Evolutionary conservation across 139 green algal genomes (phyloP).

Genomic region (Picochlorum costavermella): DNA sequence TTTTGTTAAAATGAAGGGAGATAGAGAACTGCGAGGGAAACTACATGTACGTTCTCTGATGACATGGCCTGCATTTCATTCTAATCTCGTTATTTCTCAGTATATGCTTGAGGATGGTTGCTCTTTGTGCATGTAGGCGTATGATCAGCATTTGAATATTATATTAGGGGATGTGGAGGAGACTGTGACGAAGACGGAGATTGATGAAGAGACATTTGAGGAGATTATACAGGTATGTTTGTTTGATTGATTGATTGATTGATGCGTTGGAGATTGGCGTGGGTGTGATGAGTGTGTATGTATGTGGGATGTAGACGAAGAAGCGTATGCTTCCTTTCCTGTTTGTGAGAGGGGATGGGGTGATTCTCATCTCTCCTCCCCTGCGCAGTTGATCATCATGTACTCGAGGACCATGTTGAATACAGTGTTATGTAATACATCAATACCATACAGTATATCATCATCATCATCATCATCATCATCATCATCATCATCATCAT

Average conservation of each 20-base stretch:
- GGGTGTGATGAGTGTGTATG: no score
- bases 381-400: neutral
- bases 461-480: no score
- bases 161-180: constrained; percentile 98
- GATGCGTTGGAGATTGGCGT: neutral
- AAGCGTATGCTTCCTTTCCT: constrained; percentile 85
- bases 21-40: constrained; percentile 86
- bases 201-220: constrained; percentile 99
- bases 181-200: constrained; percentile 86
- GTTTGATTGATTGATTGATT: no score
- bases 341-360: constrained; percentile 87
- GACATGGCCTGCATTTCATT: no score
- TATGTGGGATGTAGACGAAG: constrained; percentile 43
- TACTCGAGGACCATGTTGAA: no score
- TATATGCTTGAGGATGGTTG: no score
- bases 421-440: no score
- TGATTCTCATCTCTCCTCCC: constrained; percentile 87
- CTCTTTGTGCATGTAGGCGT: constrained; percentile 87
- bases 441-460: no score
- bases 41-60: constrained; percentile 70
- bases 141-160: constrained; percentile 99
- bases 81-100: no score
- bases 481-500: no score
- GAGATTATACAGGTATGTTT: constrained; percentile 88
- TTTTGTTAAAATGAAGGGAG: constrained; percentile 89